Base-by-base conservation (phyloP, 169 alveolate species). In the Plasmodium adleri region DNA sequence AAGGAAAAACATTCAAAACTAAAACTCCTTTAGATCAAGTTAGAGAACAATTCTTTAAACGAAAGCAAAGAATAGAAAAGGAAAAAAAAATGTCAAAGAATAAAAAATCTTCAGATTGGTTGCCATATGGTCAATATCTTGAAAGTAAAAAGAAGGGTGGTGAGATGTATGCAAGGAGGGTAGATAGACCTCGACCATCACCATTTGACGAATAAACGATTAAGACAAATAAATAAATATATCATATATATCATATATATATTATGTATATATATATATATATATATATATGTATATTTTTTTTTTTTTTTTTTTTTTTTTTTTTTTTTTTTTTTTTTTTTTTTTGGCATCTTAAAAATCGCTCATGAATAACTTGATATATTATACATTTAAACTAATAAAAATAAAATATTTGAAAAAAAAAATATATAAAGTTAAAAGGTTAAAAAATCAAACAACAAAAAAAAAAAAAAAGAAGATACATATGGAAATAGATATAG, bases 61-160 rank as follows among this genome's bases (percentile, higher is more conserved):
- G 88, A 59, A 76, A 71, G 32, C 85, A 88, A 50, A 68, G 88
- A 39, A 28, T 72, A 1, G 88, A 66, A 22, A 71, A 67, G 67
- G 88, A 74, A 6, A 72, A 66, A 39, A 59, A 76, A 49, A 62
- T 63, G 89, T 59, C 88, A 3, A 90, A 74, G 76, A 73, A 62
- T 15, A 54, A 83, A 45, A 83, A 83, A 24, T 83, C 91, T 17
- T 83, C 91, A 8, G 90, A 86, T 24, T 90, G 94, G 94, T 66
- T 92, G 15, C 96, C 95, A 6, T 88, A 85, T 28, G 95, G 94
- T 6, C 94, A 94, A 10, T 94, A 90, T 68, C 43, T 88, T 0
- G 90, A 80, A 50, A 22, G 68, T 47, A 90, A 92, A 91, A 92
- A 93, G 62, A 94, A 92, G 88, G 96, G 96, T 0, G 96, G 96